A percentile compares a stretch with the other conserved stretches of the same genome.
Conservation (phyloP, 2,329 filamentous ascomycete species). For the Blastomyces silverae region DNA sequence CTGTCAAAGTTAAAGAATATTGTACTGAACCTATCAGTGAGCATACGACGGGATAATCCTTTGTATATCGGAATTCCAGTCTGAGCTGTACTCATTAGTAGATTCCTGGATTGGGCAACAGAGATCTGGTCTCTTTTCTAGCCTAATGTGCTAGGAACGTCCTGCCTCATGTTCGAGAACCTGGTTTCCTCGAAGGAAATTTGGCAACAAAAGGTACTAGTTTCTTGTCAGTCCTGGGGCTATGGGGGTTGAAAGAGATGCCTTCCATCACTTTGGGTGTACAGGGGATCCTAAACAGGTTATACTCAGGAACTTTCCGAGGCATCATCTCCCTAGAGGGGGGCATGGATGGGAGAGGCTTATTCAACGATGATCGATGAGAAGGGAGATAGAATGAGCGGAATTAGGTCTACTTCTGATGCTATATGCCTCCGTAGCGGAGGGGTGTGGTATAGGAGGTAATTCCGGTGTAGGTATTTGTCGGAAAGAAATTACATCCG, state of each 20-base stretch:
- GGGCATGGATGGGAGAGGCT: neutral
- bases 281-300: neutral
- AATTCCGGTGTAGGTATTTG: neutral
- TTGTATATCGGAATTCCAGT: neutral
- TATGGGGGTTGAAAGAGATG: neutral
- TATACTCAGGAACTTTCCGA: neutral
- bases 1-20: neutral
- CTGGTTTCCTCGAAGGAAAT: neutral
- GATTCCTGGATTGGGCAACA: neutral
- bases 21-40: neutral
- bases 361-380: neutral
- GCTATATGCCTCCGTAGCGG: neutral
- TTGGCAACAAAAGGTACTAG: neutral
- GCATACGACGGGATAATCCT: neutral
- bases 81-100: neutral
- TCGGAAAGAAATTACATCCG: neutral
- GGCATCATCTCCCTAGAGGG: neutral
- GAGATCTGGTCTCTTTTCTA: neutral
- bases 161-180: neutral
- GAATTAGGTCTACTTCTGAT: neutral
- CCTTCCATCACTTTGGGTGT: neutral
- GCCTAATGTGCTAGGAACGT: neutral
- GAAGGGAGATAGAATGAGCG: neutral
- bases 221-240: neutral
- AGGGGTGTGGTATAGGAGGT: neutral